A percentile compares a stretch with the other conserved stretches of the same genome.
Evolutionary conservation across 2,329 filamentous ascomycete genomes (phyloP).

Genomic region (Xylaria multiplex): DNA sequence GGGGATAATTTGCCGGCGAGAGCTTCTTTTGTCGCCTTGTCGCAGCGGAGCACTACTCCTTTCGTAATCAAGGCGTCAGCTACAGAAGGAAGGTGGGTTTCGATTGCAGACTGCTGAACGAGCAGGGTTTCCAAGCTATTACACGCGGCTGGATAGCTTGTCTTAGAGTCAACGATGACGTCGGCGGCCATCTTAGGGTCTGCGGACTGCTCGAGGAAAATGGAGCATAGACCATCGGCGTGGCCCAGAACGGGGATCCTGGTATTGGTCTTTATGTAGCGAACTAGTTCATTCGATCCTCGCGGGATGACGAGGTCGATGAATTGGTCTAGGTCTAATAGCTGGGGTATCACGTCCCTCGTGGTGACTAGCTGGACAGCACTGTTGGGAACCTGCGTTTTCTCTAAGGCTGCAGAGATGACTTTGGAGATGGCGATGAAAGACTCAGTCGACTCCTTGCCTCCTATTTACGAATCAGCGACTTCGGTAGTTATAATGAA

Average conservation of each 20-base stretch:
- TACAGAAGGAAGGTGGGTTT: constrained; percentile 73
- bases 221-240: constrained; percentile 89
- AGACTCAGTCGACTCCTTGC: constrained; percentile 95
- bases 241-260: constrained; percentile 96
- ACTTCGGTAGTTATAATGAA: not conserved
- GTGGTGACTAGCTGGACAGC: constrained; percentile 95
- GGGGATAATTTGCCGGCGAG: constrained; percentile 61
- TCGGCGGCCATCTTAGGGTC: constrained; percentile 75
- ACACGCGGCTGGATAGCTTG: constrained; percentile 93
- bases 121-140: constrained; percentile 94
- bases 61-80: constrained; percentile 78
- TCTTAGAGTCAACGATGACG: constrained; percentile 91
- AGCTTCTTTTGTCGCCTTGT: constrained; percentile 72
- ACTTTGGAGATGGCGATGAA: constrained; percentile 89
- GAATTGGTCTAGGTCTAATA: constrained; percentile 85
- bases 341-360: constrained; percentile 85
- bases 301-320: constrained; percentile 97
- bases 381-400: constrained; percentile 80
- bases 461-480: constrained; percentile 61
- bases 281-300: constrained; percentile 88
- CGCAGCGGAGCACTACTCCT: constrained; percentile 86
- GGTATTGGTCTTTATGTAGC: constrained; percentile 88
- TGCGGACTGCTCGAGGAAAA: constrained; percentile 84
- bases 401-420: constrained; percentile 80
- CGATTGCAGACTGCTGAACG: constrained; percentile 77